Percentiles rank a stretch among this genome's conserved stretches.
Evolutionary conservation across 441 rosid species (phyloP).

Genomic region (Erodium chrysanthum): DNA sequence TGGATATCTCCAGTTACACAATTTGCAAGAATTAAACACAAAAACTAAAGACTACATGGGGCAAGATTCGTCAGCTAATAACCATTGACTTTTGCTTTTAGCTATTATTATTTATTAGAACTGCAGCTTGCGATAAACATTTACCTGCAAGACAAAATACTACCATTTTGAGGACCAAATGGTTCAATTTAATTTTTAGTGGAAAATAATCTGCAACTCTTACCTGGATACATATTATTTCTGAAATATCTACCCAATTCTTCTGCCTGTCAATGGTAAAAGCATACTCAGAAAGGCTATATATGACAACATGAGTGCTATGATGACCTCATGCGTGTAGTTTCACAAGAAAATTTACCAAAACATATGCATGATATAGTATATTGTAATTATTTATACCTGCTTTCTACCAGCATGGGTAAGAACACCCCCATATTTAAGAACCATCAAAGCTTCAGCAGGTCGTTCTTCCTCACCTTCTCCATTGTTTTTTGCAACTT

Average conservation of each 20-base stretch:
- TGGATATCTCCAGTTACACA: neutral
- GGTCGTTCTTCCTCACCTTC: constrained; percentile 97
- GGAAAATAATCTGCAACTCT: constrained; percentile 6
- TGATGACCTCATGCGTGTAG: neutral
- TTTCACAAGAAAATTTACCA: neutral
- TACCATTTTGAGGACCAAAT: neutral
- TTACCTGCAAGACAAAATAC: neutral
- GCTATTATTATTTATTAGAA: neutral
- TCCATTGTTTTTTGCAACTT: constrained; percentile 54
- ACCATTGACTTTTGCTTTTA: neutral
- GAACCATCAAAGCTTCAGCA: constrained; percentile 94
- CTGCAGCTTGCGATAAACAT: neutral
- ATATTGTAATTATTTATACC: constrained; percentile 36
- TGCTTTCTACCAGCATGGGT: constrained; percentile 99
- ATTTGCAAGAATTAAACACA: neutral
- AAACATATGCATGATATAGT: constrained; percentile 1
- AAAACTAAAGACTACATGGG: neutral
- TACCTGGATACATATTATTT: constrained; percentile 99
- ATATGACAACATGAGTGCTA: neutral
- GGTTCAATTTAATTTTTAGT: neutral
- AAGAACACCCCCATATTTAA: constrained; percentile 98
- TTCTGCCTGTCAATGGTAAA: constrained; percentile 67
- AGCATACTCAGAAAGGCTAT: constrained; percentile 8
- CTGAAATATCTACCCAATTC: constrained; percentile 95
- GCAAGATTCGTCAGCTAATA: neutral